Evolutionary conservation across 2,329 filamentous ascomycete genomes (phyloP), one percentile per base, ranked within the genome.

Genomic region (Helotiales sp.): DNA sequence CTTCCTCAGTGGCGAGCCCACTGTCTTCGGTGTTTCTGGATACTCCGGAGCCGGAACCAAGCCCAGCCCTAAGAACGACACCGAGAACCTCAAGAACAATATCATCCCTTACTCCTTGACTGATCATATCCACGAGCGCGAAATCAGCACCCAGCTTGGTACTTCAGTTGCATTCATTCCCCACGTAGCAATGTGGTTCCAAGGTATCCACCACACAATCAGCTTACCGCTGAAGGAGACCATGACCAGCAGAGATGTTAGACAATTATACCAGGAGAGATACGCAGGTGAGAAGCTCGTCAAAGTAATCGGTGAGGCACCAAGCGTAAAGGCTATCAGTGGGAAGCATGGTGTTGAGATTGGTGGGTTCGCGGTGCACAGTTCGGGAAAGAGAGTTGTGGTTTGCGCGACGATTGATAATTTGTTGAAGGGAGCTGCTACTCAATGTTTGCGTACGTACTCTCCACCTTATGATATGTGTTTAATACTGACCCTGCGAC

Each of bases 41-140:
- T 98, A 97, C 77, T 96, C 91, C 0, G 95, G 95, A 36, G 95
- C 95, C 9, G 95, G 95, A 66, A 96, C 93, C 47, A 97, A 96
- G 80, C 92, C 91, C 0, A 91, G 86, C 63, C 88, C 91, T 19
- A 98, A 96, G 84, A 99, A 98, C 78, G 90, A 98, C 71, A 84
- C 96, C 42, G 80, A 89, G 31, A 81, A 89, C 65, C 84, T 99
- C 25, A 88, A 82, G 54, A 86, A 96, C 78, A 97, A 97, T 77
- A 78, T 98, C 59, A 89, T 97, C 54, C 88, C 93, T 0, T 98
- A 96, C 79, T 91, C 88, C 67, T 77, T 96, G 75, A 96, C 91
- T 31, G 93, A 92, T 66, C 95, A 98, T 77, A 90, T 98, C 61
- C 95, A 98, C 77, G 95, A 99, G 80, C 85, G 84, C 47, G 95